A percentile compares a stretch with the other conserved stretches of the same genome.
phyloP scores from a whole-genome alignment of 2,329 filamentous ascomycete species.

The Scytalidium lignicola region DNA sequence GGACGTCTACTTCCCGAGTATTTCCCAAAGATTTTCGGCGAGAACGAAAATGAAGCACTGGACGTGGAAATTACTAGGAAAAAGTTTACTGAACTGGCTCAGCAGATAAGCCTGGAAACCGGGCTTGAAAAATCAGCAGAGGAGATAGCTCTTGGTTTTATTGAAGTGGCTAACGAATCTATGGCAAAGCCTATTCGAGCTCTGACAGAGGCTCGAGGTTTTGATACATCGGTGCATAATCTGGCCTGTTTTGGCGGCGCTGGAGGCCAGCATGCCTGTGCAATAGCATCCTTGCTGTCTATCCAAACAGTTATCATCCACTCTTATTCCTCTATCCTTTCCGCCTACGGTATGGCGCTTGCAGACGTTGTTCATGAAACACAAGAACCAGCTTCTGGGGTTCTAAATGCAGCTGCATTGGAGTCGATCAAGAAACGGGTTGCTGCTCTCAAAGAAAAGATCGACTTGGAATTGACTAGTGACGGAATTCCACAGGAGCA shows the following conservation, averaged over 20 bases:
- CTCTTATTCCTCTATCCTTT: slow-evolving; percentile 78
- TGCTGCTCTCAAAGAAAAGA: slow-evolving; percentile 68
- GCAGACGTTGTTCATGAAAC: slow-evolving; percentile 88
- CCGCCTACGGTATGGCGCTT: slow-evolving; percentile 84
- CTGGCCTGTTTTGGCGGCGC: slow-evolving; percentile 87
- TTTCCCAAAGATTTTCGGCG: slow-evolving; percentile 69
- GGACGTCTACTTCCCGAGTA: slow-evolving; percentile 57
- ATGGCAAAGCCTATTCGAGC: slow-evolving; percentile 86
- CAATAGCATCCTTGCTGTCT: slow-evolving; percentile 69
- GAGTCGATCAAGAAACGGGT: slow-evolving; percentile 61
- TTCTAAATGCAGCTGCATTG: slow-evolving; percentile 32
- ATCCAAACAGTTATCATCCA: slow-evolving; percentile 65
- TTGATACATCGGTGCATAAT: slow-evolving; percentile 79
- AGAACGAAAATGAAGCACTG: slow-evolving; percentile 54
- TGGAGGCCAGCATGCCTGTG: slow-evolving; percentile 82
- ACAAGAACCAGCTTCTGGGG: slow-evolving; percentile 65
- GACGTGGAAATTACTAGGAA: slow-evolving; percentile 32
- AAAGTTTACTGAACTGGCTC: neutral
- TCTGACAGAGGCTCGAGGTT: slow-evolving; percentile 82
- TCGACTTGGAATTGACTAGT: slow-evolving; percentile 58
- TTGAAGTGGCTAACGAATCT: slow-evolving; percentile 81
- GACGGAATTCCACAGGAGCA: slow-evolving; percentile 72
- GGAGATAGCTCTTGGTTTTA: slow-evolving; percentile 45
- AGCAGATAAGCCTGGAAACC: slow-evolving; percentile 14
- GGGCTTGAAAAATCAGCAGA: slow-evolving; percentile 46